Evolutionary conservation across 2,329 filamentous ascomycete genomes (phyloP).

Genomic region (Colletotrichum sp.): DNA sequence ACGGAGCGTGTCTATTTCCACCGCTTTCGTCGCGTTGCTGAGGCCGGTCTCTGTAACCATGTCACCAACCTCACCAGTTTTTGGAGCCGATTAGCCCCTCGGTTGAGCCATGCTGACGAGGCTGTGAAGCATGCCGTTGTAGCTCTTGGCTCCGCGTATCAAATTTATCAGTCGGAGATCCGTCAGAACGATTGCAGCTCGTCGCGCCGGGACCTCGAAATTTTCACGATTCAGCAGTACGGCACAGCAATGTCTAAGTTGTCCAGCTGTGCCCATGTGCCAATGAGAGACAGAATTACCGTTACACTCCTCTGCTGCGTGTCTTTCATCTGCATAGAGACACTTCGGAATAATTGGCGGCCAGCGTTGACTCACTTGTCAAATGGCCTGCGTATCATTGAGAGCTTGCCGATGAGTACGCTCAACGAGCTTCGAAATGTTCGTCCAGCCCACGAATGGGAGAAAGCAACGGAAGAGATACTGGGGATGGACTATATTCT

Average conservation of each 20-base stretch:
- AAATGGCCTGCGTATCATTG: slow-evolving; percentile 34
- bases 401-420: slow-evolving; percentile 26
- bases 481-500: slow-evolving; percentile 25
- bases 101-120: slow-evolving; percentile 31
- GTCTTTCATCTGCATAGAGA: slow-evolving; percentile 35
- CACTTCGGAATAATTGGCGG: slow-evolving; percentile 28
- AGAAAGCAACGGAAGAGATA: not conserved
- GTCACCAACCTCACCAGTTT: slow-evolving; percentile 31
- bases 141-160: slow-evolving; percentile 36
- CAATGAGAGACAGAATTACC: slow-evolving; percentile 27
- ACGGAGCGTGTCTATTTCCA: slow-evolving; percentile 39
- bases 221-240: slow-evolving; percentile 43
- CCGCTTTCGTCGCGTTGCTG: slow-evolving; percentile 34
- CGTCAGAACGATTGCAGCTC: slow-evolving; percentile 12
- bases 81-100: slow-evolving; percentile 33
- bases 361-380: slow-evolving; percentile 31
- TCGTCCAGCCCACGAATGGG: not conserved
- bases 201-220: slow-evolving; percentile 31
- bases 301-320: slow-evolving; percentile 36
- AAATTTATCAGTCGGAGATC: slow-evolving; percentile 24
- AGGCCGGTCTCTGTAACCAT: slow-evolving; percentile 31
- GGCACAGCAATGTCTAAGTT: slow-evolving; percentile 37
- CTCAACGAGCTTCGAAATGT: not conserved
- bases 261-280: not conserved
- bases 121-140: slow-evolving; percentile 38